Base-by-base conservation (phyloP, 1,139 yeast species). In the Sugiyamaella neomexicana region DNA sequence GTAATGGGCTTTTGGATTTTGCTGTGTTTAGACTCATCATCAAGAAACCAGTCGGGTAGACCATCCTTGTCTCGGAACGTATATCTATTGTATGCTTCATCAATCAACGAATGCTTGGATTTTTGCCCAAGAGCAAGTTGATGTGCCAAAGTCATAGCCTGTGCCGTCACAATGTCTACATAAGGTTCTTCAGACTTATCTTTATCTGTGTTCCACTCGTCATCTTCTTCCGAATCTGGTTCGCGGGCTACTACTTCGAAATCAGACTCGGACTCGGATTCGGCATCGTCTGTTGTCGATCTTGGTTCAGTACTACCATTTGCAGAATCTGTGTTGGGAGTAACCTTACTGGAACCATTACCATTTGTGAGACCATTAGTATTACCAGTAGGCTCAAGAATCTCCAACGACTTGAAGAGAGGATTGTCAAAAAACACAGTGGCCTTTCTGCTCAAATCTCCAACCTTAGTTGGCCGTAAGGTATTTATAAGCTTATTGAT, bases 71-170 rank as follows among this genome's bases (percentile, higher is more conserved):
- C 98, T 62, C 97, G 81, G 80, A 93, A 91, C 1, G 98, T 84
- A 64, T 89, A 89, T 70, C 89, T 82, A 71, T 93, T 89, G 71
- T 87, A 88, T 36, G 97, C 97, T 65, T 93, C 98, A 65, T 90
- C 91, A 23, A 89, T 76, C 58, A 93, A 76, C 64, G 91, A 96
- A 64, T 88, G 85, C 70, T 86, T 90, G 52, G 84, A 81, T 74
- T 79, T 87, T 65, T 88, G 90, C 2, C 97, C 97, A 34, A 89
- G 73, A 0, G 99, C 99, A 48, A 95, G 79, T 72, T 93, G 91
- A 68, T 95, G 99, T 0, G 99, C 99, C 65, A 93, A 76, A 0
- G 99, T 93, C 99, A 95, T 95, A 5, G 97, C 97, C 70, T 90
- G 96, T 0, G 88, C 96, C 1, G 97, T 90, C 23, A 95, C 95